Conservation (phyloP, 2,329 filamentous ascomycete species). For the Metarhizium brunneum region DNA sequence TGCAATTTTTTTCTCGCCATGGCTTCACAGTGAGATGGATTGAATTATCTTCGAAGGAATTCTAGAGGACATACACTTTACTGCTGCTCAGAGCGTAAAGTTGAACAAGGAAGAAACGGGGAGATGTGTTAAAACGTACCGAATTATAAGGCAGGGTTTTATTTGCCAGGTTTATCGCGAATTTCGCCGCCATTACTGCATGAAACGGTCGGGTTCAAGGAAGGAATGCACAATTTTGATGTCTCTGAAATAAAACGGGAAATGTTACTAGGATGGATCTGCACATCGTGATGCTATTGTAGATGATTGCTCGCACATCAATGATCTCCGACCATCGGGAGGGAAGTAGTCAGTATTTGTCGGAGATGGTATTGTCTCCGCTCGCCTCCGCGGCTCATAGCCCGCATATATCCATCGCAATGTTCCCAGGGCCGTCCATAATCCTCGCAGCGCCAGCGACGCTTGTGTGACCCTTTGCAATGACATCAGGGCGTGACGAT, state of each 20-base stretch:
- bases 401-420: too few species aligned
- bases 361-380: too few species aligned
- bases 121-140: conserved; percentile 12
- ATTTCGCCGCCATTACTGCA: conserved; percentile 31
- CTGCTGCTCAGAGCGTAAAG: conserved; percentile 14
- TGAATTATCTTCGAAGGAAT: conserved; percentile 11
- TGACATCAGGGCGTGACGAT: too few species aligned
- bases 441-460: too few species aligned
- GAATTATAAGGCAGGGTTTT: conserved; percentile 19
- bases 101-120: not conserved
- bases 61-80: conserved; percentile 11
- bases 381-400: too few species aligned
- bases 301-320: not conserved
- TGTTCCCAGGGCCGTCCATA: too few species aligned
- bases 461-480: too few species aligned
- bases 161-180: conserved; percentile 21
- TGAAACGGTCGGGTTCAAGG: conserved; percentile 38
- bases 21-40: conserved; percentile 16
- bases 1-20: conserved; percentile 13
- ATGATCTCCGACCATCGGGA: not conserved
- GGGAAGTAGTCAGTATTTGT: too few species aligned
- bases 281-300: not conserved
- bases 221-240: conserved; percentile 30
- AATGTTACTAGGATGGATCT: conserved; percentile 2
- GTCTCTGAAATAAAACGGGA: conserved; percentile 12